Base-by-base conservation (phyloP, 345 rosid species). In the Limnanthes douglasii region DNA sequence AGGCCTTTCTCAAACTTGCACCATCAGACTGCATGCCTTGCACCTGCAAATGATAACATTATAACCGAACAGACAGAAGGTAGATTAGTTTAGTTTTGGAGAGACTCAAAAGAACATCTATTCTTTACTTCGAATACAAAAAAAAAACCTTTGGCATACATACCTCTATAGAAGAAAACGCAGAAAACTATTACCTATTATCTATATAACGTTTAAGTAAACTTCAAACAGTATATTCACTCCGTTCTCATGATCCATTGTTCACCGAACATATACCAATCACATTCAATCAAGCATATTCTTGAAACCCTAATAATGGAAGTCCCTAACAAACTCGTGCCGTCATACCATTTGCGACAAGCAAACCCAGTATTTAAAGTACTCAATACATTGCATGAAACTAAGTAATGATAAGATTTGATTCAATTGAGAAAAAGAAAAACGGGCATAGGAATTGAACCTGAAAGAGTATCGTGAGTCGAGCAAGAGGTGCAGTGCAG, bases 401-500 rank as follows among this genome's bases (percentile, higher is more conserved):
- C 2, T 34, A 17, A 9, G 24, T 32, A 13, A 30, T 21, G 5
- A 31, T 30, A 11, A 37, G 16, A 17, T 13, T 3, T 0, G 22
- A 4, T n/a, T 48, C 20, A 10, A 7, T 18, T 5, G 32, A 47
- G 2, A 21, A 9, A 5, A 22, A 16, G 1, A 10, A 39, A 29
- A 25, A 34, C 30, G n/a, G 19, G 27, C 18, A 36, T 16, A 8
- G 10, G 43, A 22, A 28, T 20, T 19, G 28, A 11, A 83, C 99
- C 93, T 90, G 99, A 43, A 85, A 90, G 41, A 90, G 93, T 43
- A 90, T 90, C 51, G 96, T 78, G 46, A 90, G 88, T 8, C 99
- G 84, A 46, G 94, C 88, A 8, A 81, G 72, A 35, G 99, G 99
- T 5, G 96, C 94, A 4, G 96, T 90, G 45, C 99, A 90, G 28